Evolutionary conservation across 192 early-diverging fungal species (phyloP), one percentile per base, ranked within the genome.

Genomic region (Backusella luteola): DNA sequence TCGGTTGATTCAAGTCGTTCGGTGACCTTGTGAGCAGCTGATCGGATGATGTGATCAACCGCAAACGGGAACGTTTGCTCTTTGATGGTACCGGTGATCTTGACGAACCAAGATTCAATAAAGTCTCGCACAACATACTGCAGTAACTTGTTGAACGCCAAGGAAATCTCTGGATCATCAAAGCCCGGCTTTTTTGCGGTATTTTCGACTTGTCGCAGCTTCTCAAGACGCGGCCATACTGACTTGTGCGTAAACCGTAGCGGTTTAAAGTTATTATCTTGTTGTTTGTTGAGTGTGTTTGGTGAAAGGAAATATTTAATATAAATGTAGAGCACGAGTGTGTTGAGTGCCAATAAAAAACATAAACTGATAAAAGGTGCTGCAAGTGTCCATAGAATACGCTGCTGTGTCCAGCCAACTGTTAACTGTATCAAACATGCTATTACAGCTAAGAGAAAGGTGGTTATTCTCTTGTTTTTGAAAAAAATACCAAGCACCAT

Each of bases 1-100:
- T 97, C 96, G 34, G 91, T 74, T 14, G 81, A 71, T 53, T 86
- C 77, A 21, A 88, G 41, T 17, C 91, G 83, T 26, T 66, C 34
- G 17, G 80, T 81, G 46, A 90, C 56, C 1, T 75, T 66, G 14
- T 76, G 59, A 29, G 82, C 69, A 0, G 84, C 84, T 39, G 78
- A 73, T 34, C 86, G 80, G 19, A 92, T 67, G 14, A 86, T 69
- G 35, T 81, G 74, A 36, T 91, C 89, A 19, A 89, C 83, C 12
- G 79, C 76, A 71, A 75, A 72, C 32, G 87, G 84, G 23, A 91
- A 89, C 2, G 76, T 68, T 4, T 81, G 71, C 14, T 91, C 87
- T 3, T 77, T 73, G 9, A 85, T 85, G 19, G 87, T 85, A 0
- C 76, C 66, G 9, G 84, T 74, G 8, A 81, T 66, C 17, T 77